These are phyloP conservation scores for Suillus variegatus DNA, from an alignment of 768 basidiomycete species.

Conservation along the genomic window DNA sequence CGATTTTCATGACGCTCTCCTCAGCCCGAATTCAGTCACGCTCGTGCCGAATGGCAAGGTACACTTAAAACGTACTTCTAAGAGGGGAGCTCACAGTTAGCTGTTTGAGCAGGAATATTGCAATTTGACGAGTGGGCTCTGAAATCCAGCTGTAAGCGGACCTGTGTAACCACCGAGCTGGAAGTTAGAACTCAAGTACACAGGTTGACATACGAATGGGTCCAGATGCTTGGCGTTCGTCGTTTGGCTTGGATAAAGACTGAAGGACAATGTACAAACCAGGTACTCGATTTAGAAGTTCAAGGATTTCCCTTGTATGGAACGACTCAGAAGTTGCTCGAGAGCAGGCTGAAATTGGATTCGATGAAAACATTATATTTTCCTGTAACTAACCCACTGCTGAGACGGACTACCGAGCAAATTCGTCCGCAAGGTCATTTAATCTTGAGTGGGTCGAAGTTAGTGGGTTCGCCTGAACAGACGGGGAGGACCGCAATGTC, in stretches of 20 bases:
- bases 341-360: not conserved
- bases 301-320: not conserved
- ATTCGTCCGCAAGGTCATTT: not conserved
- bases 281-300: not conserved
- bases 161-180: not conserved
- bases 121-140: not conserved
- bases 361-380: not conserved
- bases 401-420: not conserved
- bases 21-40: not conserved
- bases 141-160: not conserved
- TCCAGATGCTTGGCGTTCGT: not conserved
- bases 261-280: not conserved
- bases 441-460: not conserved
- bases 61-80: not conserved
- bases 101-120: not conserved
- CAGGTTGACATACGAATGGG: not conserved
- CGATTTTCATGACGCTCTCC: not conserved
- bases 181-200: not conserved
- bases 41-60: not conserved
- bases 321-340: not conserved
- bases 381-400: not conserved
- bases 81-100: not conserved
- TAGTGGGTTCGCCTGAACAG: not conserved
- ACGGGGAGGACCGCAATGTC: too few relatives aligned
- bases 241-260: not conserved